phyloP scores from a whole-genome alignment of 164 flowering plant species.

The Vitis cinerea region DNA sequence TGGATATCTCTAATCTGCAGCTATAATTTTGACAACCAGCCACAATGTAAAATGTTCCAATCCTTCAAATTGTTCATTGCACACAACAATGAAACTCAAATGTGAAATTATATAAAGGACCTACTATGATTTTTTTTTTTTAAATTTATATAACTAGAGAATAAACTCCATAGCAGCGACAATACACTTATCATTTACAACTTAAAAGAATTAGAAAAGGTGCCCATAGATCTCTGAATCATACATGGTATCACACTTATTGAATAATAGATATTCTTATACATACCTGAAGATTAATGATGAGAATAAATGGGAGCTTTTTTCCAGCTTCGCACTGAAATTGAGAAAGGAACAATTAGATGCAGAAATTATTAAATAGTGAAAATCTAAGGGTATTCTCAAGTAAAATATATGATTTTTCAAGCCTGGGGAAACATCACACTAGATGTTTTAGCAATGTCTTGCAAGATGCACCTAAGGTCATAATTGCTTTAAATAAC shows the following conservation, averaged over 20 bases:
- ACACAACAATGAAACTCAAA: too few species aligned
- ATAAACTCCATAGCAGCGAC: neutral
- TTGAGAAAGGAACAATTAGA: constrained; percentile 9
- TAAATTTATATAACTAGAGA: too few species aligned
- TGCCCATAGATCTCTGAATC: neutral
- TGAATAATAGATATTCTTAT: neutral
- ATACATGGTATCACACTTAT: neutral
- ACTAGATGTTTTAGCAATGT: neutral
- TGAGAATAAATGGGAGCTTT: constrained; percentile 76
- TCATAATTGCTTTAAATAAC: too few species aligned
- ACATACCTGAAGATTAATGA: constrained; percentile 78
- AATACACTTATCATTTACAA: neutral
- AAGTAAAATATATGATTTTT: neutral
- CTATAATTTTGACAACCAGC: too few species aligned
- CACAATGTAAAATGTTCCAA: too few species aligned
- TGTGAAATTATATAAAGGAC: too few species aligned
- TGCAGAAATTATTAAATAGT: neutral
- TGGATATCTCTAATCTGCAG: too few species aligned
- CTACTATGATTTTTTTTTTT: too few species aligned
- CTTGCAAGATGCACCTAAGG: too few species aligned
- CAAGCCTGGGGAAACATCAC: neutral
- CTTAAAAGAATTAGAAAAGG: neutral
- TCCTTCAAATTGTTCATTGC: too few species aligned
- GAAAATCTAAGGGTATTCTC: constrained; percentile 3
- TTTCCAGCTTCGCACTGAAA: constrained; percentile 87